Conservation (phyloP, 148 eudicot species). For the Camellia sinensis region DNA sequence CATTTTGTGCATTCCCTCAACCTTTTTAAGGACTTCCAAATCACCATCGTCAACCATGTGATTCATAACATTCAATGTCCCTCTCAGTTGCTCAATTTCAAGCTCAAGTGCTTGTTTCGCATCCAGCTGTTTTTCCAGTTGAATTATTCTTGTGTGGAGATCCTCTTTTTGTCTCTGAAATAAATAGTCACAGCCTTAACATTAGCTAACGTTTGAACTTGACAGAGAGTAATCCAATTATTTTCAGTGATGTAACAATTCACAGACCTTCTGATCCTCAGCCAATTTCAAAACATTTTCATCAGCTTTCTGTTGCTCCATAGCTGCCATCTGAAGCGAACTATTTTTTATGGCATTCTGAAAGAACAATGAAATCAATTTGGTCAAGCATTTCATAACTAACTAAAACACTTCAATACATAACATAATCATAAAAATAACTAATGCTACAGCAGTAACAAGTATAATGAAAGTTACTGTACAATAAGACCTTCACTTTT, state of each 20-base stretch:
- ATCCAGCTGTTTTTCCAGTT: constrained; percentile 73
- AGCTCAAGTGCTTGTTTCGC: constrained; percentile 81
- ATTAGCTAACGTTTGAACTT: background rate
- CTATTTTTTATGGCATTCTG: constrained; percentile 68
- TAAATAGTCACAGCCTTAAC: background rate
- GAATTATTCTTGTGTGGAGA: constrained; percentile 63
- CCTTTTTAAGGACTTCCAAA: constrained; percentile 64
- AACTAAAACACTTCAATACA: background rate
- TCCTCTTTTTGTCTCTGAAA: constrained; percentile 76
- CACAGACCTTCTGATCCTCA: constrained; percentile 73
- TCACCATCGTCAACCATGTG: constrained; percentile 81
- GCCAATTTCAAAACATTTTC: constrained; percentile 73
- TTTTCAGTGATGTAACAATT: background rate
- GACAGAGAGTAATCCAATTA: background rate
- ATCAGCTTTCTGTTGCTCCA: constrained; percentile 73
- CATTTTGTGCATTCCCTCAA: constrained; percentile 49
- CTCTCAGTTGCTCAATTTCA: constrained; percentile 72
- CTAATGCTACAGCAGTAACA: background rate
- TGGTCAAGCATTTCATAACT: constrained; percentile 17
- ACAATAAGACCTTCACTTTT: background rate
- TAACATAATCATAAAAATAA: background rate
- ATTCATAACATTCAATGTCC: constrained; percentile 69
- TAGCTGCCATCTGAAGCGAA: constrained; percentile 62
- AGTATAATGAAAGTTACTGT: background rate
- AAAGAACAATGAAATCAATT: constrained; percentile 17